phyloP scores from a whole-genome alignment of 805 yeast species.

The Wickerhamiella slavikovae region DNA sequence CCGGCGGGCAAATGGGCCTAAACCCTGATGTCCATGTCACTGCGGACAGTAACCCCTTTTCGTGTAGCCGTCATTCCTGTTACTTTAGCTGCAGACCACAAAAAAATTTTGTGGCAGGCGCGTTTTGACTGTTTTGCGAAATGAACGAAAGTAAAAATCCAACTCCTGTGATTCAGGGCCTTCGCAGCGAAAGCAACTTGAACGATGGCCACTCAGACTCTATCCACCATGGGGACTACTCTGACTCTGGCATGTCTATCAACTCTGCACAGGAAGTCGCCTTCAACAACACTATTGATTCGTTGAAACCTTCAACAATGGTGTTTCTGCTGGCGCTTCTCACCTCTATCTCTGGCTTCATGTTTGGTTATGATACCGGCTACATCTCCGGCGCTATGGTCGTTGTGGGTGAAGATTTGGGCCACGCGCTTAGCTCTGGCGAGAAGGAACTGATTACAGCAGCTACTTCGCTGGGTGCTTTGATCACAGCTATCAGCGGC shows the following conservation, averaged over 20 bases:
- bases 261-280: background rate
- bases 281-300: slow-evolving; percentile 13
- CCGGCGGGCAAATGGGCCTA: too few species aligned
- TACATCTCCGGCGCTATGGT: slow-evolving; percentile 88
- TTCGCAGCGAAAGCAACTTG: too few species aligned
- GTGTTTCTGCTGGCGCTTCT: slow-evolving; percentile 45
- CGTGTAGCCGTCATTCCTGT: too few species aligned
- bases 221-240: too few species aligned
- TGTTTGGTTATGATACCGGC: slow-evolving; percentile 97
- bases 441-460: slow-evolving; percentile 81
- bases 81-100: too few species aligned
- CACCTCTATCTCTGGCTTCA: slow-evolving; percentile 81
- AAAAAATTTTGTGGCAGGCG: too few species aligned
- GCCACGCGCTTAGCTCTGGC: slow-evolving; percentile 40
- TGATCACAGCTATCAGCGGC: slow-evolving; percentile 56
- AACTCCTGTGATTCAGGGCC: too few species aligned
- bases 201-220: too few species aligned
- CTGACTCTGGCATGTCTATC: background rate
- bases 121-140: too few species aligned
- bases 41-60: too few species aligned
- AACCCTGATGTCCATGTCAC: too few species aligned
- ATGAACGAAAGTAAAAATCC: too few species aligned
- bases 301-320: slow-evolving; percentile 24
- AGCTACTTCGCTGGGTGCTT: slow-evolving; percentile 87
- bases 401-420: slow-evolving; percentile 57